These are phyloP conservation scores for Sugiyamaella castrensis DNA, from an alignment of 1,139 yeast species.

Conservation along the genomic window DNA sequence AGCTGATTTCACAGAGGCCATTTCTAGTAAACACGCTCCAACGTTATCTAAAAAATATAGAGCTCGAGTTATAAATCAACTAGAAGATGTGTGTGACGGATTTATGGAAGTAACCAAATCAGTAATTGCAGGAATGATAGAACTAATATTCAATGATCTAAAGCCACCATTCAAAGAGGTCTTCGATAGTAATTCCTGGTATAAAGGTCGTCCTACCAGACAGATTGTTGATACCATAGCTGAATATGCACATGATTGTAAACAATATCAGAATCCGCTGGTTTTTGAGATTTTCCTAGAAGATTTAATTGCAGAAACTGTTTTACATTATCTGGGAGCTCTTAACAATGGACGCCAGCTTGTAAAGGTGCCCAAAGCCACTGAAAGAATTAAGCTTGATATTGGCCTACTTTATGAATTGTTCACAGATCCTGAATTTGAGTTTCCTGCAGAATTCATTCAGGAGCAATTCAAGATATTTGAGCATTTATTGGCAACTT, in stretches of 20 bases:
- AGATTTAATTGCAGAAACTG: conserved; percentile 49
- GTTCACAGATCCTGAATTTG: conserved; percentile 50
- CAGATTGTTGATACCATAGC: conserved; percentile 68
- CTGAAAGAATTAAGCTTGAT: conserved; percentile 62
- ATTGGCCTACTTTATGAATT: conserved; percentile 61
- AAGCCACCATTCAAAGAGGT: conserved; percentile 47
- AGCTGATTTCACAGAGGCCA: conserved; percentile 74
- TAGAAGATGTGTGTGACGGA: conserved; percentile 68
- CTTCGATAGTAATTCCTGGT: conserved; percentile 40
- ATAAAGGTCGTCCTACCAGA: conserved; percentile 50
- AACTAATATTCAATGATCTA: conserved; percentile 70
- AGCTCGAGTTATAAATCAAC: conserved; percentile 50
- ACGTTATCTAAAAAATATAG: conserved; percentile 67
- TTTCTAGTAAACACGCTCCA: conserved; percentile 60
- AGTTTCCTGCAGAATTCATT: conserved; percentile 36
- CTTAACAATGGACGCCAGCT: conserved; percentile 41
- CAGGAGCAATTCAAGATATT: conserved; percentile 57
- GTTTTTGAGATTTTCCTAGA: conserved; percentile 53
- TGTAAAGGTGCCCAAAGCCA: conserved; percentile 51
- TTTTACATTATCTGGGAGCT: conserved; percentile 48
- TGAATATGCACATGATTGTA: conserved; percentile 69
- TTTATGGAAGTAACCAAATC: conserved; percentile 73
- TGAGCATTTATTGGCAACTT: conserved; percentile 70
- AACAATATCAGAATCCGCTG: conserved; percentile 46
- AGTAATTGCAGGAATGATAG: conserved; percentile 60